phyloP scores from a whole-genome alignment of 1,139 yeast species.

The Sugiyamaella novakii region DNA sequence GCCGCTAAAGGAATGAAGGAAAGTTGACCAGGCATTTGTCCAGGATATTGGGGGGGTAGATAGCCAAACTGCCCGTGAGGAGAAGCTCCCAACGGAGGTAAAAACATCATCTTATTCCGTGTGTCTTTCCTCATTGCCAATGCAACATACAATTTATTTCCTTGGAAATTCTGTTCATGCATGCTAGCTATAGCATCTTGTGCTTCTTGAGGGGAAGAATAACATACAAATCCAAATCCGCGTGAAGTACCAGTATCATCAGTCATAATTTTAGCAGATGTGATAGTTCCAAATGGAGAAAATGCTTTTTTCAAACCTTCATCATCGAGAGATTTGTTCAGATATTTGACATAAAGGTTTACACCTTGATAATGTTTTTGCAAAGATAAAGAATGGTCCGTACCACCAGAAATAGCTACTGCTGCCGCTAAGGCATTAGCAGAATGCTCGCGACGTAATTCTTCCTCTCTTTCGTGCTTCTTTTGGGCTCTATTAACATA shows the following conservation, averaged over 20 bases:
- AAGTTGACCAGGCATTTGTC: slow-evolving; percentile 13
- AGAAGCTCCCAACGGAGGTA: slow-evolving; percentile 6
- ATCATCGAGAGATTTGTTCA: slow-evolving; percentile 80
- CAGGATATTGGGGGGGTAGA: slow-evolving; percentile 9
- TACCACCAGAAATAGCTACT: background rate
- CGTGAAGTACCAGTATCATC: slow-evolving; percentile 84
- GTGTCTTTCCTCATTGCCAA: slow-evolving; percentile 86
- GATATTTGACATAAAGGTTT: slow-evolving; percentile 85
- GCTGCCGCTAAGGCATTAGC: slow-evolving; percentile 7
- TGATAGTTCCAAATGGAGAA: slow-evolving; percentile 80
- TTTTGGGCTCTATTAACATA: slow-evolving; percentile 93
- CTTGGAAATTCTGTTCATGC: slow-evolving; percentile 85
- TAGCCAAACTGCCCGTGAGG: slow-evolving; percentile 11
- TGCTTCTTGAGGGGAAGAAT: slow-evolving; percentile 89
- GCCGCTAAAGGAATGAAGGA: slow-evolving; percentile 20
- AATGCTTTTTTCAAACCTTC: slow-evolving; percentile 80
- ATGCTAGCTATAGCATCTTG: slow-evolving; percentile 87
- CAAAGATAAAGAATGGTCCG: background rate
- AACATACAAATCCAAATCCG: slow-evolving; percentile 95
- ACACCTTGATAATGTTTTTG: slow-evolving; percentile 75
- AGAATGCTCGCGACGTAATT: slow-evolving; percentile 72
- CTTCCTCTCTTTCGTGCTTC: slow-evolving; percentile 87
- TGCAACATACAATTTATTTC: slow-evolving; percentile 89
- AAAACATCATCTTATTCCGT: slow-evolving; percentile 10
- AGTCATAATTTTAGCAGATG: slow-evolving; percentile 89